Base-by-base conservation (phyloP, 2,329 filamentous ascomycete species). In the Claviceps sorghi region DNA sequence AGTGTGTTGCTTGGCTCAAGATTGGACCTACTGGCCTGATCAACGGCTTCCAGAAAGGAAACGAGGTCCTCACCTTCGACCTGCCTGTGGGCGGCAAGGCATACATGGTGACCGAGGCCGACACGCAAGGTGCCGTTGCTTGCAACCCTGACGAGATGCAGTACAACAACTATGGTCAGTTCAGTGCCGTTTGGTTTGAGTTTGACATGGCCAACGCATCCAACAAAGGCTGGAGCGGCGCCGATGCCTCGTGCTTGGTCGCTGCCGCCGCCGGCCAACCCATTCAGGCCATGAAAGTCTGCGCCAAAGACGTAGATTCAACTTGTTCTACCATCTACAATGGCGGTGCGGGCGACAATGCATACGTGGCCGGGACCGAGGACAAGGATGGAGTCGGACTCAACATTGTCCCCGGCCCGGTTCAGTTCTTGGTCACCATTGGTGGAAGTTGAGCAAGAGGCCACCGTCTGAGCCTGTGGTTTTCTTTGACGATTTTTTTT, bases 1-100 rank as follows among this genome's bases (percentile, higher is more conserved):
- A 62, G 44, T 76, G 75, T 60, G 59, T 60, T 38, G 72, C 69
- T 67, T 76, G 65, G 67, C 74, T 75, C 72, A 78, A 78, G 73
- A 75, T 77, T 51, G 75, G 74, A 45, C 60, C 65, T 15, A 58
- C 67, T 47, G 66, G 67, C 41, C 53, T 54, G 38, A 68, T 77
- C 61, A 67, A 74, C 60, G 75, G 75, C 57, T 74, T 74, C 68
- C 77, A 71, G 65, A 66, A 66, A 53, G 62, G 67, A 58, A 65
- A 69, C 50, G 41, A 67, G 51, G 71, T 65, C 48, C 47, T 72
- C 50, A 62, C 55, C 52, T 77, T 77, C 61, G 62, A 53, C 48
- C 66, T 78, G 32, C 32, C 62, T 30, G 64, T 63, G 51, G 61
- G 62, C 53, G 61, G 62, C 59, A 60, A 61, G 51, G 65, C 72